Base-by-base conservation (phyloP, 345 rosid species). In the Eucalyptus decipiens region DNA sequence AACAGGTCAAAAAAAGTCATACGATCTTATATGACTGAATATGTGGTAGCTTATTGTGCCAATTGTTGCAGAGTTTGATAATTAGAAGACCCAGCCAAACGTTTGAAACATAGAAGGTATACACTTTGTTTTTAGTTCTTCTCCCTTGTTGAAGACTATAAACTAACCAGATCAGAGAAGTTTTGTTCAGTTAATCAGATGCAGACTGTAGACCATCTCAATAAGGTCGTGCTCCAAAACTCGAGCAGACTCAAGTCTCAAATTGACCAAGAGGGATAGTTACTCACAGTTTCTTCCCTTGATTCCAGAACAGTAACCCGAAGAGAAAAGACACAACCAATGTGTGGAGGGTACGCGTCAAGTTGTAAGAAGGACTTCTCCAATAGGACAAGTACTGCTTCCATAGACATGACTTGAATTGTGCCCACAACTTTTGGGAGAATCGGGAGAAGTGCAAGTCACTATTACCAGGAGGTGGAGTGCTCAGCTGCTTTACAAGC, bases 331-430 rank as follows among this genome's bases (percentile, higher is more conserved):
- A 95, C 42, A 95, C 80, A 17, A 34, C 86, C 1, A 91, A 1
- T 6, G 91, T 91, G 83, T 89, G 93, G 83, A 89, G 37, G 12
- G 94, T 88, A 28, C 97, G 95, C 88, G 49, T 88, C 89, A 97
- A 90, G 90, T 97, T 97, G 91, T 95, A 96, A 17, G 96, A 85
- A 86, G 98, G 99, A 87, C 94, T 95, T 94, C 98, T 95, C 98
- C 99, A 97, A 60, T 97, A 95, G 47, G 99, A 94, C 54, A 95
- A 89, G 50, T 92, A 89, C 90, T 91, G 96, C 90, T 97, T 97
- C 99, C 99, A 96, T 9, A 97, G 85, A 91, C 97, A 96, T 51
- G 91, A 92, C 88, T 92, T 95, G 92, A 97, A 94, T 85, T 96
- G 99, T 86, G 88, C 98, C 97, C 96, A 93, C 58, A 91, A 91